Evolutionary conservation across 2,329 filamentous ascomycete genomes (phyloP).

Genomic region (Penicillium occitanis): DNA sequence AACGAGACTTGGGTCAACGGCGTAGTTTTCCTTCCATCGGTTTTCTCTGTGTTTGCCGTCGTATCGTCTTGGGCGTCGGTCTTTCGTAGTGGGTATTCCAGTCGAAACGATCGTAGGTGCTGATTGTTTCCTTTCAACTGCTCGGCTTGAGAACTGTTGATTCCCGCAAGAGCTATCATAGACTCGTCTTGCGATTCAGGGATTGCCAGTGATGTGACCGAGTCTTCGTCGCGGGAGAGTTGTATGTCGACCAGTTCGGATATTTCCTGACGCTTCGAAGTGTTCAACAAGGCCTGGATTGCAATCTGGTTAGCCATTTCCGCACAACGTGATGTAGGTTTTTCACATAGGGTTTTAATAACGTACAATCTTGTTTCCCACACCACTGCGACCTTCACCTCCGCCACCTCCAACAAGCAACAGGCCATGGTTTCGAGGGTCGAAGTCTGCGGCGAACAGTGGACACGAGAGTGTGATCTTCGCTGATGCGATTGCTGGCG

Average conservation of each 20-base stretch:
- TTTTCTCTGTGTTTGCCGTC: conserved; percentile 28
- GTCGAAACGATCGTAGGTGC: conserved; percentile 75
- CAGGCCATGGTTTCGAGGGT: conserved; percentile 72
- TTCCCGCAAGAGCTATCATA: conserved; percentile 67
- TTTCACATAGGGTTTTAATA: background rate
- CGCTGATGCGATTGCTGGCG: conserved; percentile 47
- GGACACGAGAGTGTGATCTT: conserved; percentile 75
- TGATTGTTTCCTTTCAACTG: conserved; percentile 75
- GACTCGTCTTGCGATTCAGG: conserved; percentile 58
- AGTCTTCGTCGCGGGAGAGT: conserved; percentile 82
- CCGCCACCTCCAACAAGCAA: conserved; percentile 85
- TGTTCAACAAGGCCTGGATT: conserved; percentile 67
- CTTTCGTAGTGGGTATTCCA: conserved; percentile 55
- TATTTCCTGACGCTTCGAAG: conserved; percentile 63
- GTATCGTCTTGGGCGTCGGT: conserved; percentile 25
- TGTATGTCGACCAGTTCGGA: conserved; percentile 70
- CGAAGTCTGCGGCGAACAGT: conserved; percentile 84
- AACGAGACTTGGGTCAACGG: conserved; percentile 53
- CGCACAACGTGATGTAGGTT: background rate
- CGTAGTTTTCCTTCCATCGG: conserved; percentile 36
- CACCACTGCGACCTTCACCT: conserved; percentile 75
- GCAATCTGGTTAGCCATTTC: background rate
- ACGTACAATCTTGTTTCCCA: conserved; percentile 81
- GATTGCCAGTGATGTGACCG: conserved; percentile 76
- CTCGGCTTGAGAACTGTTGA: conserved; percentile 76